Conservation (phyloP, 495 filamentous ascomycete genomes). For the Neurospora sp. region DNA sequence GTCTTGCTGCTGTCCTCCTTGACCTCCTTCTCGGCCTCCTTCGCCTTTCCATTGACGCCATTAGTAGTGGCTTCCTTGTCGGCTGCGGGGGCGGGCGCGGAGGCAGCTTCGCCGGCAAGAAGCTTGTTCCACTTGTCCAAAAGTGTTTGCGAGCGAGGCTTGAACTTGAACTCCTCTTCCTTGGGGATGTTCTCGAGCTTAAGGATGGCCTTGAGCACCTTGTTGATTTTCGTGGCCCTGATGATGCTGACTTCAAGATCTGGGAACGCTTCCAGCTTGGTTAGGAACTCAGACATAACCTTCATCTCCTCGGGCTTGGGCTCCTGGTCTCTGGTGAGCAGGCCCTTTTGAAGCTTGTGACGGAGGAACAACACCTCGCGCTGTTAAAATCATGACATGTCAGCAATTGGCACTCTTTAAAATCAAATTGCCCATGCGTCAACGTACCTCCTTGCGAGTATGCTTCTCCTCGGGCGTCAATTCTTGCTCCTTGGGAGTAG, state of each 20-base stretch:
- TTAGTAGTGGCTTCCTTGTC: constrained; percentile 21
- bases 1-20: constrained; percentile 35
- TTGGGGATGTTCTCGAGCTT: constrained; percentile 72
- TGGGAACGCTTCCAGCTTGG: constrained; percentile 64
- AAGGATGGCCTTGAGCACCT: constrained; percentile 82
- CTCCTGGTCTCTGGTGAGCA: constrained; percentile 67
- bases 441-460: constrained; percentile 48
- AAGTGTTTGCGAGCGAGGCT: constrained; percentile 60
- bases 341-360: constrained; percentile 84
- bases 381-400: constrained; percentile 25
- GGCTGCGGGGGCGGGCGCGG: constrained; percentile 12
- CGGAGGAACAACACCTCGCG: constrained; percentile 71
- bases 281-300: constrained; percentile 66
- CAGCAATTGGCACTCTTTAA: background rate
- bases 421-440: background rate
- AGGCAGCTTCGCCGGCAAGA: constrained; percentile 43
- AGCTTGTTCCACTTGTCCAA: constrained; percentile 76
- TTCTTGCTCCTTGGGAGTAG: constrained; percentile 38
- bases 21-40: constrained; percentile 42
- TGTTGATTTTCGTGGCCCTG: constrained; percentile 80
- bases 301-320: constrained; percentile 88
- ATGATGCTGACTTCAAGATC: constrained; percentile 84
- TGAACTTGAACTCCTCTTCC: constrained; percentile 79
- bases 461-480: constrained; percentile 39
- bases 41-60: constrained; percentile 31